Evolutionary conservation across 768 basidiomycete species (phyloP), one percentile per base, ranked within the genome.

Genomic region (Suillus lakei): DNA sequence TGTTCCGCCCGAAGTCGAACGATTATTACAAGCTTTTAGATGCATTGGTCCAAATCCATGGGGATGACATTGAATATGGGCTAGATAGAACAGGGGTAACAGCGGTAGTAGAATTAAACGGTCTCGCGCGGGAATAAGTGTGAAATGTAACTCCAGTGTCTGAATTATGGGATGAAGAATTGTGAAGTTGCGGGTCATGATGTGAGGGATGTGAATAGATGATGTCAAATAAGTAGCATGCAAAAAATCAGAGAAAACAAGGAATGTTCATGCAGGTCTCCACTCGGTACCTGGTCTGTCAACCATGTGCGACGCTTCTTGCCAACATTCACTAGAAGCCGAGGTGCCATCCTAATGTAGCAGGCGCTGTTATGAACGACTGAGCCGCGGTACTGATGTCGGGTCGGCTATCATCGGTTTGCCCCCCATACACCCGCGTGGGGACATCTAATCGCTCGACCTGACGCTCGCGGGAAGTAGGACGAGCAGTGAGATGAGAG

Each of bases 311-410:
- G 81, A 75, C 36, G 76, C 62, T 30, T 78, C 81, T 34, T 80
- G 81, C 86, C 84, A 86, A 71, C 84, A 76, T 39, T 79, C 83
- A 61, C 84, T 82, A 62, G 83, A 81, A 51, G 85, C 88, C 21
- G 88, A 88, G 38, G 71, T 84, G 28, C 86, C 85, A n/a, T 18
- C 82, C 82, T 13, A 89, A 73, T 8, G 88, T 90, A 55, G 84
- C 83, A 48, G 91, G 83, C 21, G 85, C 84, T 5, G 91, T 91
- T 26, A 91, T 83, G 68, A 91, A 90, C 63, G 90, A 91, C 65
- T 83, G 82, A 3, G 86, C 82, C 15, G 91, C 90, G 0, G 89
- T 89, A 74, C 90, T 91, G 71, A 92, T 83, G 72, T 89, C 89
- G 0, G 84, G 82, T 44, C 79, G 85, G 69, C 85, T 85, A 67